These are phyloP conservation scores for Mycocentrospora acerina DNA, from an alignment of 2,329 filamentous ascomycete genomes.

Conservation along the genomic window DNA sequence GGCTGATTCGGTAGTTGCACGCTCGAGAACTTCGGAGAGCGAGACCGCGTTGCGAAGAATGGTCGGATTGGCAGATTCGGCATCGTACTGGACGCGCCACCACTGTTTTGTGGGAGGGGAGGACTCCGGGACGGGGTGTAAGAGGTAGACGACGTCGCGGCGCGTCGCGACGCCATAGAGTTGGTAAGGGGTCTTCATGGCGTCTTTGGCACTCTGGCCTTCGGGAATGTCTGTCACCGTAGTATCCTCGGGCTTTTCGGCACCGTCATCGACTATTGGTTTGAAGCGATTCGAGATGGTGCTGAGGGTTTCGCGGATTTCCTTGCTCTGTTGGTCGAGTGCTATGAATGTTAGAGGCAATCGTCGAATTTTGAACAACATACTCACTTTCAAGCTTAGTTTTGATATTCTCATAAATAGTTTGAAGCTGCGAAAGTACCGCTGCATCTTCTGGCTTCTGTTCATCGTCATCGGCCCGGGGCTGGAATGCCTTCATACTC, in stretches of 20 bases:
- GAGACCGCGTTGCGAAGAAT: constrained; percentile 43
- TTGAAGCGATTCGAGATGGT: constrained; percentile 51
- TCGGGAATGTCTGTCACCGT: constrained; percentile 12
- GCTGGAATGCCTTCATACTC: constrained; percentile 38
- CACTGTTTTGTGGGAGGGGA: constrained; percentile 28
- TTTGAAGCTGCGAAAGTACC: constrained; percentile 29
- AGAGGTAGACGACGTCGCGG: constrained; percentile 59
- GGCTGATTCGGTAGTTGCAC: constrained; percentile 54
- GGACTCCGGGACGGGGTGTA: constrained; percentile 41
- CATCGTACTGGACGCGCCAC: constrained; percentile 41
- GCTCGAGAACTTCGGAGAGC: constrained; percentile 57
- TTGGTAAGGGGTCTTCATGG: constrained; percentile 50
- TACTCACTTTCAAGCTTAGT: constrained; percentile 32
- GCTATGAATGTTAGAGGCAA: constrained; percentile 32
- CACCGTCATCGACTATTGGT: constrained; percentile 42
- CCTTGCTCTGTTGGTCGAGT: constrained; percentile 46
- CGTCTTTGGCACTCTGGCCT: constrained; percentile 21
- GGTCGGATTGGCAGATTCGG: constrained; percentile 21
- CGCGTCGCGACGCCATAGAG: constrained; percentile 61
- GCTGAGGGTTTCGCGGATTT: constrained; percentile 45
- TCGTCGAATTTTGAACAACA: not conserved
- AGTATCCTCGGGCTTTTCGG: constrained; percentile 30
- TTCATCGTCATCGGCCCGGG: constrained; percentile 10
- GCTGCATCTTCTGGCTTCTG: constrained; percentile 19
- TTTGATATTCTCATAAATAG: constrained; percentile 34